These are phyloP conservation scores for Suillus tomentosus DNA, from an alignment of 768 basidiomycete genomes.

Conservation along the genomic window DNA sequence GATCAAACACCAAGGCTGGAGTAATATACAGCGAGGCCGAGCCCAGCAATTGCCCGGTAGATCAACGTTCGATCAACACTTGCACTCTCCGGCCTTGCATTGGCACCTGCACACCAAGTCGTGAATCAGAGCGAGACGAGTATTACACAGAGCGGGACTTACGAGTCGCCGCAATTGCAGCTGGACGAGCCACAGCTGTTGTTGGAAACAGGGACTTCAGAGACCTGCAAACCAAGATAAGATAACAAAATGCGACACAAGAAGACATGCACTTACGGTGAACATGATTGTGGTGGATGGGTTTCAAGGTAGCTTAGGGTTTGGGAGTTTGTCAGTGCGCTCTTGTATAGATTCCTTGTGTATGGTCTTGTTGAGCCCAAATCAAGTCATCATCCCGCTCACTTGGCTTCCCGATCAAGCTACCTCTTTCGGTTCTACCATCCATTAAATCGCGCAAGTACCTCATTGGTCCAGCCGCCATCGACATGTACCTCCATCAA, in stretches of 20 bases:
- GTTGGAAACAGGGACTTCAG: neutral
- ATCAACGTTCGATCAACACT: neutral
- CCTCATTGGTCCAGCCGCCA: neutral
- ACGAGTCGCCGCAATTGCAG: neutral
- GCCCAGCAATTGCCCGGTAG: neutral
- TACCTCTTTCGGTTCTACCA: neutral
- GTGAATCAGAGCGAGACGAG: neutral
- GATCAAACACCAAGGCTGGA: neutral
- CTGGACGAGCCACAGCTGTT: neutral
- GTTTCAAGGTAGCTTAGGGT: neutral
- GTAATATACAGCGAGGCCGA: neutral
- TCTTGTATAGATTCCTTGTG: conserved; percentile 5
- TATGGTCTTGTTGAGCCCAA: neutral
- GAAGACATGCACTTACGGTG: neutral
- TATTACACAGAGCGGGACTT: neutral
- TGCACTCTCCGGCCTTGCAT: conserved; percentile 5
- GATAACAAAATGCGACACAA: neutral
- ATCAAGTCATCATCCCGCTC: neutral
- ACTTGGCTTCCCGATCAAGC: neutral
- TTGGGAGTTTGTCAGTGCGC: neutral
- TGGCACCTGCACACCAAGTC: neutral
- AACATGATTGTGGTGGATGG: neutral
- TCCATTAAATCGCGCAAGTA: neutral
- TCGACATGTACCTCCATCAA: neutral
- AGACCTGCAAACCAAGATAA: neutral